These are phyloP conservation scores for Mycena polygramma DNA, from an alignment of 768 basidiomycete species.

Conservation along the genomic window DNA sequence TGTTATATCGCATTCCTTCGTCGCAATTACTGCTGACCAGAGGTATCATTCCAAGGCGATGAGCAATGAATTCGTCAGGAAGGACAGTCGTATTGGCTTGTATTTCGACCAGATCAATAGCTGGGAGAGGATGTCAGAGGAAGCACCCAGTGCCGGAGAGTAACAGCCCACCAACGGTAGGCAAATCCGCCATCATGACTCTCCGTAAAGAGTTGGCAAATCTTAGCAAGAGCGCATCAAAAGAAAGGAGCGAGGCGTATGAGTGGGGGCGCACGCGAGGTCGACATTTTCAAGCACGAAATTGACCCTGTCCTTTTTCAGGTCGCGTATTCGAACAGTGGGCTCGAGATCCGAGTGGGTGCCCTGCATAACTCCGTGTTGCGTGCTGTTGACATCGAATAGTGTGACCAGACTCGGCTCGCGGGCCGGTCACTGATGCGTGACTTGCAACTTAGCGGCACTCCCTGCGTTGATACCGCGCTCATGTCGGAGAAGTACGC, in stretches of 20 bases:
- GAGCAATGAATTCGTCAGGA: constrained; percentile 97
- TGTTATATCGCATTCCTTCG: constrained; percentile 85
- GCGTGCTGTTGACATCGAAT: background rate
- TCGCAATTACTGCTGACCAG: constrained; percentile 90
- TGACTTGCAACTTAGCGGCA: too few species aligned
- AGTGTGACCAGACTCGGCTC: background rate
- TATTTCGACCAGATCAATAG: constrained; percentile 97
- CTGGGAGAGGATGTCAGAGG: constrained; percentile 54
- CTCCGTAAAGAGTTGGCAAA: constrained; percentile 96
- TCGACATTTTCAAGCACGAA: constrained; percentile 98
- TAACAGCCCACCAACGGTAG: constrained; percentile 77
- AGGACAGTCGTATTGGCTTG: constrained; percentile 92
- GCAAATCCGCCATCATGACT: constrained; percentile 96
- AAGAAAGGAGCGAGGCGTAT: constrained; percentile 32
- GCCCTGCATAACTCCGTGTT: constrained; percentile 22
- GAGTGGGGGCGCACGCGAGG: constrained; percentile 75
- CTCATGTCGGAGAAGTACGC: constrained; percentile 38
- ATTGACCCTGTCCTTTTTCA: constrained; percentile 88
- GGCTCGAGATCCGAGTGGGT: constrained; percentile 64
- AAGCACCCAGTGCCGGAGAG: constrained; percentile 54
- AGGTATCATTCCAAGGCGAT: constrained; percentile 95
- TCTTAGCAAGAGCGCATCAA: constrained; percentile 52
- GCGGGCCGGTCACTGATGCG: too few species aligned
- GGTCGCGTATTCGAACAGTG: constrained; percentile 82
- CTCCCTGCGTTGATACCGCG: background rate